phyloP scores from a whole-genome alignment of 176 grass and related monocot species.

The Guadua angustifolia region DNA sequence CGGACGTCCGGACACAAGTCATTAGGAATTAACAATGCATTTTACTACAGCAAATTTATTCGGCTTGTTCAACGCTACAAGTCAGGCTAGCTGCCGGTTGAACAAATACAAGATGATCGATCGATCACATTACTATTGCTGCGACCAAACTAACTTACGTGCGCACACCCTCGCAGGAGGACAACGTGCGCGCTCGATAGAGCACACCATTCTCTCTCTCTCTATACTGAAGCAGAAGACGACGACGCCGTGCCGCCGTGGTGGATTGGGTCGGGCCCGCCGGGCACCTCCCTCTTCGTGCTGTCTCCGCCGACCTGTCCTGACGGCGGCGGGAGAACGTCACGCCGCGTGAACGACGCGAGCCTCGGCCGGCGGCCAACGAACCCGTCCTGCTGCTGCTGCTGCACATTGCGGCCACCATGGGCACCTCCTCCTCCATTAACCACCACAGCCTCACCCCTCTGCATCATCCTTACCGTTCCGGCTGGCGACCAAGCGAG shows the following conservation, averaged over 20 bases:
- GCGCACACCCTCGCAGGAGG: not conserved
- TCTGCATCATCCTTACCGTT: not conserved
- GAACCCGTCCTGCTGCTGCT: not conserved
- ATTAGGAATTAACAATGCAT: not conserved
- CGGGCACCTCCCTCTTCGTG: constrained; percentile 40
- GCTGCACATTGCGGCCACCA: not conserved
- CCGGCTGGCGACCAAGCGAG: not conserved
- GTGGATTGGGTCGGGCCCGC: constrained; percentile 51
- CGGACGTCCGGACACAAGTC: too few species aligned
- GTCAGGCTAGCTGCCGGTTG: not conserved
- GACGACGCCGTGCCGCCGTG: not conserved
- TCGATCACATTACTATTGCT: not conserved
- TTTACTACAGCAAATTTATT: not conserved
- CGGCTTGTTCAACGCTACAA: not conserved
- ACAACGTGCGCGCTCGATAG: not conserved
- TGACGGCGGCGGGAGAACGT: not conserved
- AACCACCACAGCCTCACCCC: constrained; percentile 20
- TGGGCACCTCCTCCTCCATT: not conserved
- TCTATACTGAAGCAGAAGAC: not conserved
- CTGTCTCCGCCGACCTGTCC: not conserved
- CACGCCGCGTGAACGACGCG: constrained; percentile 14
- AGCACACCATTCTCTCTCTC: not conserved
- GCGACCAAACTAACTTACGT: not conserved
- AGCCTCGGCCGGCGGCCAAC: constrained; percentile 25
- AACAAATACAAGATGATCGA: not conserved